Evolutionary conservation across 805 yeast species (phyloP).

Genomic region (Lipomyces orientalis): DNA sequence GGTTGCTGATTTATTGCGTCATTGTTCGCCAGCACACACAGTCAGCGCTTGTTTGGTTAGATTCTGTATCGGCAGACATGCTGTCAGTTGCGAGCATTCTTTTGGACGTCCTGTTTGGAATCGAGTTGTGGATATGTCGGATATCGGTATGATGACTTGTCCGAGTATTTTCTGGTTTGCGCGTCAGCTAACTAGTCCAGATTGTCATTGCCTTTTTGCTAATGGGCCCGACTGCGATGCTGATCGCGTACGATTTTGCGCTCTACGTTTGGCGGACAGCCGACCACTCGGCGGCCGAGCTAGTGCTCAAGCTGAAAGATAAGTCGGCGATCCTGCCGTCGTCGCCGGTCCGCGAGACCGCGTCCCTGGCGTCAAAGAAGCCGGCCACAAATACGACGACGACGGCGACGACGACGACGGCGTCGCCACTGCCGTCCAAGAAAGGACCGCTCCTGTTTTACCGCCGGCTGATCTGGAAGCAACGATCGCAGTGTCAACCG

Average conservation of each 20-base stretch:
- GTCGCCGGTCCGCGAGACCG: neutral
- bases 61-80: neutral
- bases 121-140: conserved; percentile 26
- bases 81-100: conserved; percentile 7
- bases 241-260: conserved; percentile 24
- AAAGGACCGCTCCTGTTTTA: neutral
- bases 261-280: conserved; percentile 28
- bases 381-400: neutral
- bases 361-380: neutral
- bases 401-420: neutral
- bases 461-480: neutral
- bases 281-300: conserved; percentile 5
- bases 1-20: neutral
- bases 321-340: conserved; percentile 1
- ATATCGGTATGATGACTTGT: conserved; percentile 14
- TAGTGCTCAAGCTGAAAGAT: conserved; percentile 2
- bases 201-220: conserved; percentile 23
- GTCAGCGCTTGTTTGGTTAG: neutral
- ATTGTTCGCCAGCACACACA: neutral
- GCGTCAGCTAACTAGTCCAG: conserved; percentile 12
- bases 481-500: neutral
- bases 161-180: neutral
- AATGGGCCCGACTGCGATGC: conserved; percentile 20
- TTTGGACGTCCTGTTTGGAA: conserved; percentile 2
- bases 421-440: neutral